Percentiles rank a stretch among this genome's conserved stretches.
Evolutionary conservation across 805 yeast genomes (phyloP).

Genomic region (Maudiozyma bulderi): DNA sequence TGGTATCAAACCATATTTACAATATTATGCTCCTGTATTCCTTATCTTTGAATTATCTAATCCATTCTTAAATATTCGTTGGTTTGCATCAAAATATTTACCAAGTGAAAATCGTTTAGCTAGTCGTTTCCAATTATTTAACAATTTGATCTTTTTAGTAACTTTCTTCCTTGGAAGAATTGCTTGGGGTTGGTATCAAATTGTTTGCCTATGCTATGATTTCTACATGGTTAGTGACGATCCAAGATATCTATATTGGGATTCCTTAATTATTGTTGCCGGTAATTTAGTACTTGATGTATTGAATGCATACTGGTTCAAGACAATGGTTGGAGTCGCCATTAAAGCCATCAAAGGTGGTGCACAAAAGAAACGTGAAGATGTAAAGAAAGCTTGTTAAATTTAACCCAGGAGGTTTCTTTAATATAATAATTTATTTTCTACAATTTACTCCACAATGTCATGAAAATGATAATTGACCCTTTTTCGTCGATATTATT

Average conservation of each 20-base stretch:
- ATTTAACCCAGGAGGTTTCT: not conserved
- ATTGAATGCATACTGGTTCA: slow-evolving; percentile 72
- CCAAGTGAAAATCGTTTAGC: slow-evolving; percentile 33
- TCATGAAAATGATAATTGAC: no score
- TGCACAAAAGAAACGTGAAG: not conserved
- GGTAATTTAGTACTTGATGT: slow-evolving; percentile 50
- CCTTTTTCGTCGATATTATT: no score
- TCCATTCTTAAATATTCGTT: slow-evolving; percentile 80
- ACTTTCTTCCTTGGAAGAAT: slow-evolving; percentile 68
- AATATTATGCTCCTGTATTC: slow-evolving; percentile 71
- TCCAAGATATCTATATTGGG: slow-evolving; percentile 39
- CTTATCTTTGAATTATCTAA: slow-evolving; percentile 77
- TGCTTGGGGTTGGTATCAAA: slow-evolving; percentile 73
- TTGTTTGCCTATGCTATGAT: slow-evolving; percentile 38
- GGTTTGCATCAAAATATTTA: slow-evolving; percentile 49
- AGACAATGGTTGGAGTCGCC: slow-evolving; percentile 64
- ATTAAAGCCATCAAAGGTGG: slow-evolving; percentile 22
- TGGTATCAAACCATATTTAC: slow-evolving; percentile 59
- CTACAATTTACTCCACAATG: not conserved
- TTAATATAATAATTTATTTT: not conserved
- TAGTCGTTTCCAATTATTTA: not conserved
- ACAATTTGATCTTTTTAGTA: slow-evolving; percentile 40
- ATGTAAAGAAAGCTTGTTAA: not conserved
- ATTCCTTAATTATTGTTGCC: slow-evolving; percentile 27
- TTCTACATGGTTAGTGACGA: slow-evolving; percentile 34